Evolutionary conservation across 129 eudicot genomes (phyloP).

Genomic region (Kitagawia praeruptora): DNA sequence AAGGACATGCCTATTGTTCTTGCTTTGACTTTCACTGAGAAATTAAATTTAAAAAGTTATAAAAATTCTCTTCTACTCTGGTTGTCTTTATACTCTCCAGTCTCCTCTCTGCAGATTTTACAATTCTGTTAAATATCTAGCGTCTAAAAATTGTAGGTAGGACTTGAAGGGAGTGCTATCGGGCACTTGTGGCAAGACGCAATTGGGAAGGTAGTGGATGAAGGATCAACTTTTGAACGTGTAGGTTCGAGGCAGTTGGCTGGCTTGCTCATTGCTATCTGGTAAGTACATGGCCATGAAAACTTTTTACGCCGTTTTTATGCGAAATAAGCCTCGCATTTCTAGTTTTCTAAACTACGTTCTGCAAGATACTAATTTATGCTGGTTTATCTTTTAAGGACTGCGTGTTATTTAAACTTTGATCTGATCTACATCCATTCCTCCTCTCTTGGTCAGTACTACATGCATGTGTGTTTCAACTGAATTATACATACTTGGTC

Average conservation of each 20-base stretch:
- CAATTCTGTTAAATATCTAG: constrained; percentile 10
- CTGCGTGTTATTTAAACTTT: constrained; percentile 1
- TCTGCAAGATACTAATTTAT: neutral
- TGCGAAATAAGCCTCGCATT: neutral
- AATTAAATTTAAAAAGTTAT: no score
- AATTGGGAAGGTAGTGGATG: constrained; percentile 82
- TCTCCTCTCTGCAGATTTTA: neutral
- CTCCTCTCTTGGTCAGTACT: no score
- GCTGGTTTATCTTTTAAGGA: neutral
- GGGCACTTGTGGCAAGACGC: constrained; percentile 98
- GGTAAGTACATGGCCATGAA: constrained; percentile 33
- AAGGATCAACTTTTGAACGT: constrained; percentile 79
- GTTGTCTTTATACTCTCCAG: neutral
- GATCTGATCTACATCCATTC: no score
- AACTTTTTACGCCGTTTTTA: neutral
- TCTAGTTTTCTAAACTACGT: neutral
- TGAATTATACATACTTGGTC: no score
- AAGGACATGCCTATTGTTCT: neutral
- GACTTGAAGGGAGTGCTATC: constrained; percentile 95
- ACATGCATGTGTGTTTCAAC: no score
- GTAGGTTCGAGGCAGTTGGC: constrained; percentile 95
- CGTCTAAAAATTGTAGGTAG: constrained; percentile 57
- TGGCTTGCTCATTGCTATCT: constrained; percentile 81
- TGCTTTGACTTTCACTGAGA: neutral
- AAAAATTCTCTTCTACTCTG: neutral